Base-by-base conservation (phyloP, 2,329 filamentous ascomycete species). In the Diaporthe capsici region DNA sequence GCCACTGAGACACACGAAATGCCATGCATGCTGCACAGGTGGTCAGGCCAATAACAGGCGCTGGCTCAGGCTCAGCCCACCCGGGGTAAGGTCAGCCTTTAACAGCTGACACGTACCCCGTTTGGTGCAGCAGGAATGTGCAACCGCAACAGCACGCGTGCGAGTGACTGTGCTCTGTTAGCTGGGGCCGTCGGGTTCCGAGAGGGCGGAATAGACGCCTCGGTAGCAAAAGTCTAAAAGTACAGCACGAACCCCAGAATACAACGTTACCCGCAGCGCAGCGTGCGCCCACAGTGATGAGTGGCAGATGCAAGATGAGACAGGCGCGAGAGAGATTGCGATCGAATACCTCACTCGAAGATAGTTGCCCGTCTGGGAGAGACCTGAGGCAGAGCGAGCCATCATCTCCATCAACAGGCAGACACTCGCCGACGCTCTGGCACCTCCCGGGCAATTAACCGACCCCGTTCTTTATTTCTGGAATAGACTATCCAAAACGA, bases 161-260 rank as follows among this genome's bases (percentile, higher is more conserved):
- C 15, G 5, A 42, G 22, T 4, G 58, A 65, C 71, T 12, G 3
- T 2, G 4, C 20, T 22, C 58, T 65, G 71, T 73, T 73, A 73
- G 58, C 61, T 22, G 61, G 25, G 31, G 58, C 71, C 15, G 25
- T 63, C 58, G 58, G 58, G 49, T 65, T 65, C 71, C 71, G 71
- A 65, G 58, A 65, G 37, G 60, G 71, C 58, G 71, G 71, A 65
- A 73, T 63, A 55, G 37, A 55, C 58, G 47, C 71, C 71, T 65
- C 58, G 58, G 58, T 73, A 73, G 25, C 10, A 57, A 68, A 70
- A 65, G 71, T 34, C 58, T 63, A 73, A 73, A 72, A 58, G 70
- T 73, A 73, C 71, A 65, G 53, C 39, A 49, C 39, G 49, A 61
- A 65, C 60, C 71, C 71, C 58, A 55, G 71, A 63, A 73, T 73